Percentiles rank a stretch among this genome's conserved stretches.
phyloP scores from a whole-genome alignment of 805 yeast species.

The Saturnispora saitoi region DNA sequence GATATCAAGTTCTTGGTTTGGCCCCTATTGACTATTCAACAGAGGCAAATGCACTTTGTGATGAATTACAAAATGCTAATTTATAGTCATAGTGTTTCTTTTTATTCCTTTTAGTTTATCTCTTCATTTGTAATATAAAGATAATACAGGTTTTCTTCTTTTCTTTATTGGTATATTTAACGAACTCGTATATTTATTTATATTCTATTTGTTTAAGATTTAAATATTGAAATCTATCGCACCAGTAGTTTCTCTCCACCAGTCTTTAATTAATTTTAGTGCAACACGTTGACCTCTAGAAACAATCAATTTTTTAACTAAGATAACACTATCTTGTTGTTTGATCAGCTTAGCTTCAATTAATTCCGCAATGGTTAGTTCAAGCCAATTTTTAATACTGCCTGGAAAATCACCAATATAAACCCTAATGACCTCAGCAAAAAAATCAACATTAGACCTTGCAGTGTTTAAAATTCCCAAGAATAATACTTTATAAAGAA shows the following conservation, averaged over 20 bases:
- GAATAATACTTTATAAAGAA: conserved; percentile 30
- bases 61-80: conserved; percentile 32
- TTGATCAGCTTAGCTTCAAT: conserved; percentile 22
- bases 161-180: too few relatives aligned
- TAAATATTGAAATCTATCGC: conserved; percentile 33
- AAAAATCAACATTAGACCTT: conserved; percentile 54
- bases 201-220: background rate
- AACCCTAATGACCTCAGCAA: conserved; percentile 39
- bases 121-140: background rate
- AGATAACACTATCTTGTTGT: conserved; percentile 29
- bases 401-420: conserved; percentile 4
- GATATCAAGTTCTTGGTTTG: conserved; percentile 58
- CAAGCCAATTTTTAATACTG: conserved; percentile 33
- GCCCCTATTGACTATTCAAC: conserved; percentile 44
- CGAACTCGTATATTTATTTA: background rate
- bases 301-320: conserved; percentile 46
- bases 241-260: conserved; percentile 59
- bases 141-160: background rate
- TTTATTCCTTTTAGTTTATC: background rate
- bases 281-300: conserved; percentile 63
- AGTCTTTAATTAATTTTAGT: conserved; percentile 44
- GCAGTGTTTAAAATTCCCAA: conserved; percentile 40
- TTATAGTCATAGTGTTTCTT: conserved; percentile 14
- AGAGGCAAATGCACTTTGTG: conserved; percentile 53
- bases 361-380: background rate